A percentile compares a stretch with the other conserved stretches of the same genome.
Evolutionary conservation across 2,329 filamentous ascomycete genomes (phyloP).

Genomic region (Dactylellina cionopaga): DNA sequence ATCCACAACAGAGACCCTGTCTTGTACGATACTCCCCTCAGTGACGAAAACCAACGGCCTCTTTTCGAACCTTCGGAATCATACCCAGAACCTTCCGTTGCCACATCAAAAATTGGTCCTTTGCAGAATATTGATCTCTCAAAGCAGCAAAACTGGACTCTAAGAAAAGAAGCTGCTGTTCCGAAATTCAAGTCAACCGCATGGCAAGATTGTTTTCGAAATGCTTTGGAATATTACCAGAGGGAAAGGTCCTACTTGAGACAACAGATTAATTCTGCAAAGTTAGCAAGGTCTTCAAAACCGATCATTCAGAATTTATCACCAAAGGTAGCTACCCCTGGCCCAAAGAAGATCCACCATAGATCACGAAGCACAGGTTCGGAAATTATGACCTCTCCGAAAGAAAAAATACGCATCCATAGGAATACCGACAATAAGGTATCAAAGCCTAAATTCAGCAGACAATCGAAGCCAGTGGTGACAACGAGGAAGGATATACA

Average conservation of each 20-base stretch:
- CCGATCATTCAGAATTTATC: neutral
- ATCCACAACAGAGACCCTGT: slow-evolving; percentile 42
- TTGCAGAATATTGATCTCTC: neutral
- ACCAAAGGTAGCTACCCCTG: slow-evolving; percentile 7
- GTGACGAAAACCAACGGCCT: slow-evolving; percentile 40
- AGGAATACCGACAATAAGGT: slow-evolving; percentile 35
- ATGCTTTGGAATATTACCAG: slow-evolving; percentile 32
- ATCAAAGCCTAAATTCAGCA: slow-evolving; percentile 38
- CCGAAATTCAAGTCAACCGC: slow-evolving; percentile 44
- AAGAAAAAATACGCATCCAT: slow-evolving; percentile 34
- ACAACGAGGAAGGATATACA: slow-evolving; percentile 84
- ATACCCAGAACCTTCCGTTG: neutral
- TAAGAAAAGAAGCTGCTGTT: neutral
- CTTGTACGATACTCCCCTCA: slow-evolving; percentile 34
- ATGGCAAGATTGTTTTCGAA: slow-evolving; percentile 41
- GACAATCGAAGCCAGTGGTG: slow-evolving; percentile 61
- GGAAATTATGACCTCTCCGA: slow-evolving; percentile 20
- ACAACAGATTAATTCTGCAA: slow-evolving; percentile 32
- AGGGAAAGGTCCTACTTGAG: slow-evolving; percentile 31
- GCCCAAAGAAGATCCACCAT: slow-evolving; percentile 24
- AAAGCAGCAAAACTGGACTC: neutral
- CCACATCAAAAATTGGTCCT: neutral
- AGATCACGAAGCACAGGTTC: slow-evolving; percentile 41
- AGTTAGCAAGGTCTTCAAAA: slow-evolving; percentile 1
- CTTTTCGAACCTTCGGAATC: slow-evolving; percentile 29